Conservation (phyloP, 768 basidiomycete genomes). For the Macrocybe gigantea region DNA sequence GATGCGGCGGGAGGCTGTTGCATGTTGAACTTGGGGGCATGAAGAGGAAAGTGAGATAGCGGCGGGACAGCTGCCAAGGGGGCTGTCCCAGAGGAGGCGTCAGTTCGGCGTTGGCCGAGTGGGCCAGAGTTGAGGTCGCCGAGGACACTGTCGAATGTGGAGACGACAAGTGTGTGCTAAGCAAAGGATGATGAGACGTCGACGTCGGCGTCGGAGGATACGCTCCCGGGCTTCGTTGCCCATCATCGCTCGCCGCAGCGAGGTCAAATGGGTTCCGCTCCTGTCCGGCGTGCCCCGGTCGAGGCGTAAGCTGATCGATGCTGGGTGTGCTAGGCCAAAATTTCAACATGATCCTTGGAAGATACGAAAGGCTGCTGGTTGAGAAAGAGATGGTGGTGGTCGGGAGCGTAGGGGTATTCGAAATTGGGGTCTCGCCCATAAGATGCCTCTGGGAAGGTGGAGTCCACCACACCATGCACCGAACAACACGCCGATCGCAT, state of each 20-base stretch:
- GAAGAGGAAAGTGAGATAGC: slow-evolving; percentile 63
- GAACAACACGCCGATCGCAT: too few species aligned
- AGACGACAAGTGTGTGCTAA: slow-evolving; percentile 18
- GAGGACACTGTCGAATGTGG: slow-evolving; percentile 17
- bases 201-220: slow-evolving; percentile 23
- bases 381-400: slow-evolving; percentile 10
- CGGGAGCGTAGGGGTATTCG: neutral
- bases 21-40: slow-evolving; percentile 85
- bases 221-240: slow-evolving; percentile 5
- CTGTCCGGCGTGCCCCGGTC: slow-evolving; percentile 30
- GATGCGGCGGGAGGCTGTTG: slow-evolving; percentile 49
- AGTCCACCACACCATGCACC: too few species aligned
- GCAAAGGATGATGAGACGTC: slow-evolving; percentile 31
- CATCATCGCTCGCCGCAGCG: slow-evolving; percentile 5
- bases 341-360: slow-evolving; percentile 48
- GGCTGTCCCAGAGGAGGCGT: slow-evolving; percentile 34
- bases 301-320: slow-evolving; percentile 58
- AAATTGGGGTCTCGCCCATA: too few species aligned
- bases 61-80: slow-evolving; percentile 46
- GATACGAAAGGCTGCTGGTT: slow-evolving; percentile 14
- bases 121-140: slow-evolving; percentile 27
- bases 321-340: slow-evolving; percentile 50
- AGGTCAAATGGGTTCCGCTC: slow-evolving; percentile 61
- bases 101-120: slow-evolving; percentile 38
- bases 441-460: too few species aligned